Percentiles rank a stretch among this genome's conserved stretches.
These are phyloP conservation scores for Sphenostylis stenocarpa DNA, from an alignment of 306 rosid species.

Conservation along the genomic window DNA sequence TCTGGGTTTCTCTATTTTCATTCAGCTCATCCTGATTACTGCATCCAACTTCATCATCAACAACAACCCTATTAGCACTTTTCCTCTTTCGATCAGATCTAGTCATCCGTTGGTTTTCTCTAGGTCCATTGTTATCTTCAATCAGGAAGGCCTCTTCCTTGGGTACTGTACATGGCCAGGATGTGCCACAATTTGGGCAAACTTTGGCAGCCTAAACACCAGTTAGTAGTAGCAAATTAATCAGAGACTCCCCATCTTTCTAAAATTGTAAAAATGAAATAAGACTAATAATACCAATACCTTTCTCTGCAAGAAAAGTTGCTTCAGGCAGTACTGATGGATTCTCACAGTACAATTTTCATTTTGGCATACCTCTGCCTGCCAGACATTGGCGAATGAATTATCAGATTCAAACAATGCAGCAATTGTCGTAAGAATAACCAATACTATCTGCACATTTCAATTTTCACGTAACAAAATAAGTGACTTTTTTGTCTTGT, in stretches of 20 bases:
- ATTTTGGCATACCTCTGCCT: constrained; percentile 78
- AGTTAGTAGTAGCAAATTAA: constrained; percentile 13
- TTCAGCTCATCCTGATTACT: constrained; percentile 42
- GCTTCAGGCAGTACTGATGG: constrained; percentile 76
- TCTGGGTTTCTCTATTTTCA: constrained; percentile 36
- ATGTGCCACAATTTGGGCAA: constrained; percentile 72
- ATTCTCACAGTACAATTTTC: constrained; percentile 67
- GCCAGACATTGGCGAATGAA: constrained; percentile 33
- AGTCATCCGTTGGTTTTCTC: constrained; percentile 42
- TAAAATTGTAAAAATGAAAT: constrained; percentile 12
- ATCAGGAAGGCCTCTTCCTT: constrained; percentile 46
- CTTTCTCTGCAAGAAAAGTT: constrained; percentile 58
- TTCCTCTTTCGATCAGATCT: constrained; percentile 47
- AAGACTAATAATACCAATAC: constrained; percentile 34
- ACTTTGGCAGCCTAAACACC: constrained; percentile 52
- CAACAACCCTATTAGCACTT: constrained; percentile 11
- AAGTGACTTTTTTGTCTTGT: not conserved
- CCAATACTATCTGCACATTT: not conserved
- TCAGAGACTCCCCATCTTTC: constrained; percentile 1
- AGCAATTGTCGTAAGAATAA: not conserved
- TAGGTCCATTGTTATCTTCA: constrained; percentile 36
- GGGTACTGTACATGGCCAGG: constrained; percentile 52
- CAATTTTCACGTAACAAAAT: not conserved
- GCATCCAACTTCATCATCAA: constrained; percentile 41
- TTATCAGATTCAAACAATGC: constrained; percentile 30